Evolutionary conservation across 192 early-diverging fungal species (phyloP).

Genomic region (Coemansia sp.): DNA sequence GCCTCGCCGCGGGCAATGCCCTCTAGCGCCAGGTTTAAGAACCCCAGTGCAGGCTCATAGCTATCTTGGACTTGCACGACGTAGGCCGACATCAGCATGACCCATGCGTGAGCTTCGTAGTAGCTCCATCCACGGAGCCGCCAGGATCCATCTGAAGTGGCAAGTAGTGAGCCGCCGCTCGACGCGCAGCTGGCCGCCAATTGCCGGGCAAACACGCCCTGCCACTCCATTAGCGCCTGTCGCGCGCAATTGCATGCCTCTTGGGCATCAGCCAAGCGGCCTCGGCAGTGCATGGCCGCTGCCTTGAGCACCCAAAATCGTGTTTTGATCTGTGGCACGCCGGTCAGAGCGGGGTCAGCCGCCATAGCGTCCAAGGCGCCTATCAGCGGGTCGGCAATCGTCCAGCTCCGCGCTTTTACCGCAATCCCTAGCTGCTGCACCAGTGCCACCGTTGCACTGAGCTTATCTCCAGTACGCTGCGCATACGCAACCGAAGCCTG

Average conservation of each 20-base stretch:
- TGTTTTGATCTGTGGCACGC: slow-evolving; percentile 13
- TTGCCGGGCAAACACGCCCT: slow-evolving; percentile 23
- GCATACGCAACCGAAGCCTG: slow-evolving; percentile 15
- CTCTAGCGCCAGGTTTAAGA: slow-evolving; percentile 39
- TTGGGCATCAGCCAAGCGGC: slow-evolving; percentile 15
- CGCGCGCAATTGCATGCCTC: slow-evolving; percentile 32
- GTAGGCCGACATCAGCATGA: slow-evolving; percentile 40
- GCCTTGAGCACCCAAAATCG: slow-evolving; percentile 45
- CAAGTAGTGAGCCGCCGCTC: slow-evolving; percentile 23
- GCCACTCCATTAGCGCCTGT: slow-evolving; percentile 37
- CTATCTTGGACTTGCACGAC: slow-evolving; percentile 15
- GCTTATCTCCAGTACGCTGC: slow-evolving; percentile 15
- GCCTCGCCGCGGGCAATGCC: slow-evolving; percentile 39
- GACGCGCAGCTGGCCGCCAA: slow-evolving; percentile 7
- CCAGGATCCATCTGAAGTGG: too few relatives aligned
- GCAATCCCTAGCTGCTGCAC: slow-evolving; percentile 31
- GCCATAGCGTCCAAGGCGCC: not conserved
- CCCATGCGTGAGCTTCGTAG: slow-evolving; percentile 52
- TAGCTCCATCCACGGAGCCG: slow-evolving; percentile 26
- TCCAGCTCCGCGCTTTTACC: slow-evolving; percentile 26
- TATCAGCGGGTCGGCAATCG: not conserved
- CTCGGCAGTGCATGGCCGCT: slow-evolving; percentile 8
- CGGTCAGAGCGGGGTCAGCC: not conserved
- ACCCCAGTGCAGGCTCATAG: slow-evolving; percentile 28
- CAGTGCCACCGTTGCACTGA: slow-evolving; percentile 3